A percentile compares a stretch with the other conserved stretches of the same genome.
phyloP scores from a whole-genome alignment of 805 yeast species.

The Suhomyces xylopsoci region DNA sequence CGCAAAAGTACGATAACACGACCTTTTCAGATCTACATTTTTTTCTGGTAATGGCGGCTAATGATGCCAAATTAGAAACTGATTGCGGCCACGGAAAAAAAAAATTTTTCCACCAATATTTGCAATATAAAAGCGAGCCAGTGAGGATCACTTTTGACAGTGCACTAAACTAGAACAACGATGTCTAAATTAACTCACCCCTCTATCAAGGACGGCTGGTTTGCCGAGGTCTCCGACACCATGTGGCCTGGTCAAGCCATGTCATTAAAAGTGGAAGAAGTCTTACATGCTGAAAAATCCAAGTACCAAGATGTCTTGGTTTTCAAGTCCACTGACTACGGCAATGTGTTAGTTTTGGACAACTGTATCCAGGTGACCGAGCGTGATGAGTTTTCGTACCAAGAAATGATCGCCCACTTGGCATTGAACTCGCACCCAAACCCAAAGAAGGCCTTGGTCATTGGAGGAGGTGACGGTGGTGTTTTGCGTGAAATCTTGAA shows the following conservation, averaged over 20 bases:
- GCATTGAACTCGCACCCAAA: slow-evolving; percentile 91
- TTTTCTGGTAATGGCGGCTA: background rate
- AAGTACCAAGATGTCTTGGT: slow-evolving; percentile 91
- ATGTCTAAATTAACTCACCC: slow-evolving; percentile 46
- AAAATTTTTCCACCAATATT: background rate
- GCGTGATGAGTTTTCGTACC: slow-evolving; percentile 96
- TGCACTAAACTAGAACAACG: background rate
- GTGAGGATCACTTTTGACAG: background rate
- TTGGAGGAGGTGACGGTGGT: slow-evolving; percentile 99
- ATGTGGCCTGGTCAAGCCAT: slow-evolving; percentile 99
- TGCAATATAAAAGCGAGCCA: background rate
- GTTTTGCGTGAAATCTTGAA: slow-evolving; percentile 92
- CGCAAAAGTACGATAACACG: background rate
- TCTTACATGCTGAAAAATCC: slow-evolving; percentile 80
- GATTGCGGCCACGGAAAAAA: background rate
- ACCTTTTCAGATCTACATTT: background rate
- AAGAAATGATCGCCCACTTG: slow-evolving; percentile 96
- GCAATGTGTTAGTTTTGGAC: slow-evolving; percentile 92
- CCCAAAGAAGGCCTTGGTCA: slow-evolving; percentile 89
- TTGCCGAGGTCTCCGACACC: slow-evolving; percentile 89
- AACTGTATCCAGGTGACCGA: slow-evolving; percentile 95
- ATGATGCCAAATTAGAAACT: background rate
- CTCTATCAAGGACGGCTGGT: slow-evolving; percentile 84
- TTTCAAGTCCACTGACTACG: slow-evolving; percentile 89
- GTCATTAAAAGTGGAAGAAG: slow-evolving; percentile 82